Evolutionary conservation across 495 filamentous ascomycete genomes (phyloP), one percentile per base, ranked within the genome.

Genomic region (Penicillium paxilli): DNA sequence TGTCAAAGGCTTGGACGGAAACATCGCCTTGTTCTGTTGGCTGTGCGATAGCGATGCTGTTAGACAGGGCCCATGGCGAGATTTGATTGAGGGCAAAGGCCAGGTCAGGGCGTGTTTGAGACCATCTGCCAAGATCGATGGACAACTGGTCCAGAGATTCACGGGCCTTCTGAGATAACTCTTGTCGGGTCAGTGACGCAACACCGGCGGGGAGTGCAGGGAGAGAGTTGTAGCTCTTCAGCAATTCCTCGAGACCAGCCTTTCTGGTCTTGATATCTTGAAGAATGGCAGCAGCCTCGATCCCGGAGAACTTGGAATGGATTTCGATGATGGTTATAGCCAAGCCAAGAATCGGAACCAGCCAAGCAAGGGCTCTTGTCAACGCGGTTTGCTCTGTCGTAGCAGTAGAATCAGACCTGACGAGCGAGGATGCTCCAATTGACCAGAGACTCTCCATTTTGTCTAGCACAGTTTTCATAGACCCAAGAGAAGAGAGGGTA

Each of bases 71-170:
- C 78, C 77, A 81, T n/a, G 65, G 72, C 37, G 71, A 62, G 20
- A 91, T 77, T 57, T 91, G 85, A 41, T 78, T 69, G 10, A 89
- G 58, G 32, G 85, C 69, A 58, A 88, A 90, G 4, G 75, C 73
- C n/a, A 90, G 65, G 23, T 82, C 81, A 5, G 85, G 82, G 11
- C 82, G 76, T 17, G 73, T 53, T 40, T 74, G 59, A 4, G 62
- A 65, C 58, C 79, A 71, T 10, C 61, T 63, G 7, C 58, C 50
- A 19, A 91, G 47, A 12, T 79, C 71, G 4, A 26, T 33, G 8
- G 63, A 67, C 14, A 92, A 66, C 33, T 68, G 58, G 1, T 59
- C 50, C 30, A 88, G 63, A 6, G 72, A 69, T 19, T 51, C 52
- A 16, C 69, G 65, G 12, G 85, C 71, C 8, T 81, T 70, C 0